Evolutionary conservation across 225 moss, liverwort and hornwort genomes (phyloP).

Genomic region (Antitrichia curtipendula): DNA sequence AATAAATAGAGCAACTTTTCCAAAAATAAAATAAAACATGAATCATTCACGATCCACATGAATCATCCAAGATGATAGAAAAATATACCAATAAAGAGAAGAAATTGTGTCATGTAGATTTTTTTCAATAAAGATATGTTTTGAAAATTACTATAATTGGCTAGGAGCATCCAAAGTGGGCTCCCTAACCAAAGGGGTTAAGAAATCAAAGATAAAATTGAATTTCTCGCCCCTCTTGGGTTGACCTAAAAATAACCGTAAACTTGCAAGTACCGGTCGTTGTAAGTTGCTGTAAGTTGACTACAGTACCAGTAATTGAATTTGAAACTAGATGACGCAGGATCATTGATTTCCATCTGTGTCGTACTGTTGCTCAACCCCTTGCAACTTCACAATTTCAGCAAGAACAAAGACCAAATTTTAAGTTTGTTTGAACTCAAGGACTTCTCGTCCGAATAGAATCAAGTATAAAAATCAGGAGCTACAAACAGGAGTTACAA

Average conservation of each 20-base stretch:
- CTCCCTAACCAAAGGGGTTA: neutral
- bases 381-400: neutral
- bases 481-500: neutral
- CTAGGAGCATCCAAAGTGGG: neutral
- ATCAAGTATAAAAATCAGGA: neutral
- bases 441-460: neutral
- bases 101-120: too few species aligned
- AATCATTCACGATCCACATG: neutral
- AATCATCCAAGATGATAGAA: neutral
- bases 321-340: neutral
- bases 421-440: neutral
- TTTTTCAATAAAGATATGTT: too few species aligned
- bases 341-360: neutral
- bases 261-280: neutral
- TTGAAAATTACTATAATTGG: neutral
- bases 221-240: neutral
- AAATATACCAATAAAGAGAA: neutral
- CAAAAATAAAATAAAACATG: neutral
- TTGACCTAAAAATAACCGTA: neutral
- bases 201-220: neutral
- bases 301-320: neutral
- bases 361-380: too few species aligned
- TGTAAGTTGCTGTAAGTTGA: neutral
- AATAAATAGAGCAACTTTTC: neutral
- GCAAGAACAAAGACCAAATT: neutral